These are phyloP conservation scores for Starmera quercuum DNA, from an alignment of 805 yeast species.

Conservation along the genomic window DNA sequence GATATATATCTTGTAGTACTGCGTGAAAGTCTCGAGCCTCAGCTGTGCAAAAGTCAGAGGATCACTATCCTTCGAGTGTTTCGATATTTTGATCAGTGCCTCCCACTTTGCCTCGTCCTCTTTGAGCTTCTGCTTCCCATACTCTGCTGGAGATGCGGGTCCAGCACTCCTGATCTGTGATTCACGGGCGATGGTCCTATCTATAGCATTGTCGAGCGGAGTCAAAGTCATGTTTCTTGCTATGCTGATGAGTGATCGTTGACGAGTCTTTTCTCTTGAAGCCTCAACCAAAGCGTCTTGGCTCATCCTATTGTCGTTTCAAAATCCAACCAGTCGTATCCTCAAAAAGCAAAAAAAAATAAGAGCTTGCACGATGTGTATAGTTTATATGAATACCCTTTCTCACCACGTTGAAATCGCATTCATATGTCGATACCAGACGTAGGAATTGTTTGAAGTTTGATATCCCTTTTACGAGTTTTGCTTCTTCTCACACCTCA, in stretches of 20 bases:
- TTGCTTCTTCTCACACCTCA: no score
- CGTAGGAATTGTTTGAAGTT: background rate
- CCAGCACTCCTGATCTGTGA: background rate
- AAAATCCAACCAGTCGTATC: no score
- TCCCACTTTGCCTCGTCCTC: slow-evolving; percentile 15
- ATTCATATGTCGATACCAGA: no score
- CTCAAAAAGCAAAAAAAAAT: no score
- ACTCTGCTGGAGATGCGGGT: background rate
- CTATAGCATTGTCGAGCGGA: no score
- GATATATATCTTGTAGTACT: slow-evolving; percentile 11
- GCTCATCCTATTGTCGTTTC: no score
- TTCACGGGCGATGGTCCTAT: no score
- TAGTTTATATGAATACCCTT: no score
- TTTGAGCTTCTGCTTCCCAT: slow-evolving; percentile 1
- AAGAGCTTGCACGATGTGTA: no score
- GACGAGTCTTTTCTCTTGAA: background rate
- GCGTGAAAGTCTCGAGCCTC: slow-evolving; percentile 12
- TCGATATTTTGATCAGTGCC: slow-evolving; percentile 5
- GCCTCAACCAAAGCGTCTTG: background rate
- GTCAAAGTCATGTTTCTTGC: background rate
- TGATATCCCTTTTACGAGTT: background rate
- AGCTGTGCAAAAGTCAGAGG: slow-evolving; percentile 10
- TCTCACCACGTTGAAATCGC: no score
- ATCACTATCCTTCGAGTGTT: slow-evolving; percentile 6
- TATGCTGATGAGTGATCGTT: no score